Conservation (phyloP, 495 filamentous ascomycete species). For the Acidiella bohemica region DNA sequence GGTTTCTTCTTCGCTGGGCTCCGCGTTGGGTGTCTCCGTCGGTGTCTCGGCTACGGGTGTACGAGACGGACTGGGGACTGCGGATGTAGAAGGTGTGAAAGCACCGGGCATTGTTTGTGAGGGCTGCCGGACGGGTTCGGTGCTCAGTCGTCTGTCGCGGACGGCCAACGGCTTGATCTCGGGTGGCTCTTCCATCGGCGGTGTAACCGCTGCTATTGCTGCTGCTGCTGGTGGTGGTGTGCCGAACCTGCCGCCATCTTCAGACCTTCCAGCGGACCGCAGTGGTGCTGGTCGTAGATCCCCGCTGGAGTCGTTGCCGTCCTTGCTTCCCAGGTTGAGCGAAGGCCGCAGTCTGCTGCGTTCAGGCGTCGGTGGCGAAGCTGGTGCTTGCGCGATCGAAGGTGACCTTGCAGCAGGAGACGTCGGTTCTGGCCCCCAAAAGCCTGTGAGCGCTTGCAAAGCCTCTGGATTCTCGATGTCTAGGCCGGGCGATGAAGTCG, state of each 20-base stretch:
- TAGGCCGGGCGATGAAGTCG: slow-evolving; percentile 12
- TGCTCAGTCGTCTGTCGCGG: neutral
- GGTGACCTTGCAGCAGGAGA: too few relatives aligned
- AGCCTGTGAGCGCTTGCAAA: slow-evolving; percentile 4
- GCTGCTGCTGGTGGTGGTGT: too few relatives aligned
- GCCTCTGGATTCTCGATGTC: slow-evolving; percentile 9
- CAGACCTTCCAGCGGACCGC: neutral
- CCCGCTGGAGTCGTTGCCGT: too few relatives aligned
- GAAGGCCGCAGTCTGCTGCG: slow-evolving; percentile 1
- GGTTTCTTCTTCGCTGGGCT: slow-evolving; percentile 5
- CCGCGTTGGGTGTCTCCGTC: neutral
- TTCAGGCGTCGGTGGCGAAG: slow-evolving; percentile 7
- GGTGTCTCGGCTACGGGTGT: slow-evolving; percentile 3
- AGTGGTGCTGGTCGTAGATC: too few relatives aligned
- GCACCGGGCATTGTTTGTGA: slow-evolving; percentile 1
- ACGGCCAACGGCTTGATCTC: slow-evolving; percentile 11
- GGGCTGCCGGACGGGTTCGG: neutral
- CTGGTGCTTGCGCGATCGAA: too few relatives aligned
- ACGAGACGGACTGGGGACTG: neutral
- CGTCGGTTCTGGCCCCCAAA: slow-evolving; percentile 10
- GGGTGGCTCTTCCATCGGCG: slow-evolving; percentile 3
- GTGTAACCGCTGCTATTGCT: neutral
- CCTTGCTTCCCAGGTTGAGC: neutral
- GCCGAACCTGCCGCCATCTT: neutral
- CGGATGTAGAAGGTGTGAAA: neutral